Evolutionary conservation across 768 basidiomycete genomes (phyloP).

Genomic region (Suillus alpinus): DNA sequence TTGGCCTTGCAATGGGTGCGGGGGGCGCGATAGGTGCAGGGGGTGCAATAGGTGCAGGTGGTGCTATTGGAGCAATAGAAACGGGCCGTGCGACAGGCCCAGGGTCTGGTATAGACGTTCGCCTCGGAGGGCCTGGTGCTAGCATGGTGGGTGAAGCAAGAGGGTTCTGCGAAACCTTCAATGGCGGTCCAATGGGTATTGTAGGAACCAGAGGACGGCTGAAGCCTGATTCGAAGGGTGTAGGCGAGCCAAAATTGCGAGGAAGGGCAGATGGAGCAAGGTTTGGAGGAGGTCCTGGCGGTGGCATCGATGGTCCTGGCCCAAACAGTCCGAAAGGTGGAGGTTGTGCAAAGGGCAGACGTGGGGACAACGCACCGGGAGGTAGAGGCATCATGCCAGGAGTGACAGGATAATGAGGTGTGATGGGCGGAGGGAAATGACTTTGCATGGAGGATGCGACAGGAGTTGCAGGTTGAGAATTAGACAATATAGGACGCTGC

Average conservation of each 20-base stretch:
- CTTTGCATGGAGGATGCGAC: conserved; percentile 20
- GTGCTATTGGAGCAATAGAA: conserved; percentile 44
- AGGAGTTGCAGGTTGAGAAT: conserved; percentile 49
- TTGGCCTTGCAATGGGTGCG: conserved; percentile 55
- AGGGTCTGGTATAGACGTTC: conserved; percentile 40
- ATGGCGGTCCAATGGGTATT: conserved; percentile 58
- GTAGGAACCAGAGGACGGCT: conserved; percentile 40
- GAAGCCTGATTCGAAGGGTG: conserved; percentile 52
- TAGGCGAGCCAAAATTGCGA: conserved; percentile 48
- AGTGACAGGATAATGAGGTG: conserved; percentile 47
- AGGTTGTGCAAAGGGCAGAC: conserved; percentile 48
- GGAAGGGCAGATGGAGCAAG: conserved; percentile 56
- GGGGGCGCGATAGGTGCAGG: conserved; percentile 69
- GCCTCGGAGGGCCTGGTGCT: conserved; percentile 47
- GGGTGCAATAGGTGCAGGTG: conserved; percentile 71
- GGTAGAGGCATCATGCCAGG: conserved; percentile 43
- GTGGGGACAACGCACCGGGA: conserved; percentile 47
- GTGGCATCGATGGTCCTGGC: conserved; percentile 42
- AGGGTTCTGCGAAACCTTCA: conserved; percentile 33
- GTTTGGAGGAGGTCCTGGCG: conserved; percentile 40
- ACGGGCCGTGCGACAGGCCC: conserved; percentile 55
- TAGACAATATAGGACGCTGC: conserved; percentile 32
- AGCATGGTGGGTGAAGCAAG: conserved; percentile 39
- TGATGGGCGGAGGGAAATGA: conserved; percentile 43
- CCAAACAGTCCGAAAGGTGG: conserved; percentile 44